A percentile compares a stretch with the other conserved stretches of the same genome.
Conservation (phyloP, 768 basidiomycete species). For the Rhodotorula diobovata region DNA sequence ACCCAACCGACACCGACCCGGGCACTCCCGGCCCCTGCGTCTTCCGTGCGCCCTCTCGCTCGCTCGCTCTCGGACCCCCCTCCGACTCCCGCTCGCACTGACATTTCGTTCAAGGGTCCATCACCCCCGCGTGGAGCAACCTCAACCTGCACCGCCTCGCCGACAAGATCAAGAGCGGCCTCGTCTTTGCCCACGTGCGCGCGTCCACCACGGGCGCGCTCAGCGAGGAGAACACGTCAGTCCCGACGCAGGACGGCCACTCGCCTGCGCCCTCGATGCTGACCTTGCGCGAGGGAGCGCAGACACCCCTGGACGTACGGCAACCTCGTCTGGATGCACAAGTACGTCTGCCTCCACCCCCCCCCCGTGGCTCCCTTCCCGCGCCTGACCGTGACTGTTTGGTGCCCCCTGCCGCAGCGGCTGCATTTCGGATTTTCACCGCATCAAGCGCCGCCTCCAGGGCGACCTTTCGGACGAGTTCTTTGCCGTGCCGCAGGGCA, state of each 20-base stretch:
- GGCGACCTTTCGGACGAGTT: slow-evolving; percentile 70
- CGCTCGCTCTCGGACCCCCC: background rate
- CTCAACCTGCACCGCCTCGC: slow-evolving; percentile 86
- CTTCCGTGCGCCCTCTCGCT: slow-evolving; percentile 56
- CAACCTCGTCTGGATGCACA: slow-evolving; percentile 72
- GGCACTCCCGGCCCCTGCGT: slow-evolving; percentile 59
- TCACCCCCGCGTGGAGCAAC: slow-evolving; percentile 85
- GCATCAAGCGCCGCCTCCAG: slow-evolving; percentile 77
- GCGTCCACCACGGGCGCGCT: slow-evolving; percentile 69
- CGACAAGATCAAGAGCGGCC: slow-evolving; percentile 91
- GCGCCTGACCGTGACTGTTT: background rate
- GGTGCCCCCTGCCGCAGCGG: slow-evolving; percentile 60
- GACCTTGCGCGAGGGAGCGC: accelerated
- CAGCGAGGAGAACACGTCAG: slow-evolving; percentile 75
- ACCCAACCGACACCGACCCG: slow-evolving; percentile 13
- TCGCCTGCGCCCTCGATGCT: background rate
- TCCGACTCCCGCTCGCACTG: background rate
- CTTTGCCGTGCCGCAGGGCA: slow-evolving; percentile 82
- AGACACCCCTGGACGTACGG: slow-evolving; percentile 84
- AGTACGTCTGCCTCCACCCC: background rate
- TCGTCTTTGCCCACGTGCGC: slow-evolving; percentile 64
- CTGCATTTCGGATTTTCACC: slow-evolving; percentile 74
- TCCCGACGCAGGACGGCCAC: background rate
- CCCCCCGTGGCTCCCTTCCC: background rate
- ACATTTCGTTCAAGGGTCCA: background rate